Base-by-base conservation (phyloP, 805 yeast genomes). In the Cyberlindnera maritima region DNA sequence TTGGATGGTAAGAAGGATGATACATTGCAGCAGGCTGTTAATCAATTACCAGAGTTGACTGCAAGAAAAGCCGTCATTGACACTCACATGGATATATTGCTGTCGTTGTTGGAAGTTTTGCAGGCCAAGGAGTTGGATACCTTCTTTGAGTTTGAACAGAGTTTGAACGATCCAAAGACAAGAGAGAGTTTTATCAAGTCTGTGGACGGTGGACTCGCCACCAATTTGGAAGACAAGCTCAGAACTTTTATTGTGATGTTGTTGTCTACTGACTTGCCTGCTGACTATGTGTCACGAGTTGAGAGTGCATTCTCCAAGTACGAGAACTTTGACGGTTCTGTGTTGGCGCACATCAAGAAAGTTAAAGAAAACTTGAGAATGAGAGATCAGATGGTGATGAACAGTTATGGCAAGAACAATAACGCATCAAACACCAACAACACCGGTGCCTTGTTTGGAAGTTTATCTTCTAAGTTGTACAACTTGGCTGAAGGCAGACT, bases 61-160 rank as follows among this genome's bases (percentile, higher is more conserved):
- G 87, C 89, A 7, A 80, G 96, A 58, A 94, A 94, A 65, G 75
- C 81, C 44, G 81, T 89, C 28, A 84, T 94, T 57, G 99, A 94
- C 69, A 87, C 88, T 83, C 99, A 94, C 68, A 92, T 94, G 96
- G 90, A 88, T 59, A 91, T 94, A 21, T 80, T 95, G 52, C 88
- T 97, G 10, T 79, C 90, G 17, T 71, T 94, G 43, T 76, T 94
- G 49, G 81, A 83, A 60, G 89, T 90, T 55, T 74, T 94, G 50
- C 94, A 92, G 59, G 82, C 85, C n/a, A 85, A 92, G 54, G 83
- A 84, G 15, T 74, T 94, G 56, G 99, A 95, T 60, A 81, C 90
- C 46, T 86, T 91, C 57, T 94, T 92, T 65, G 98, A 94, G 68
- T 81, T 94, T 50, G 99, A 94, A 68, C 97, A 92, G 63, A 84